Percentiles rank a stretch among this genome's conserved stretches.
Evolutionary conservation across 768 basidiomycete genomes (phyloP).

Genomic region (Rossbeevera mucosa): DNA sequence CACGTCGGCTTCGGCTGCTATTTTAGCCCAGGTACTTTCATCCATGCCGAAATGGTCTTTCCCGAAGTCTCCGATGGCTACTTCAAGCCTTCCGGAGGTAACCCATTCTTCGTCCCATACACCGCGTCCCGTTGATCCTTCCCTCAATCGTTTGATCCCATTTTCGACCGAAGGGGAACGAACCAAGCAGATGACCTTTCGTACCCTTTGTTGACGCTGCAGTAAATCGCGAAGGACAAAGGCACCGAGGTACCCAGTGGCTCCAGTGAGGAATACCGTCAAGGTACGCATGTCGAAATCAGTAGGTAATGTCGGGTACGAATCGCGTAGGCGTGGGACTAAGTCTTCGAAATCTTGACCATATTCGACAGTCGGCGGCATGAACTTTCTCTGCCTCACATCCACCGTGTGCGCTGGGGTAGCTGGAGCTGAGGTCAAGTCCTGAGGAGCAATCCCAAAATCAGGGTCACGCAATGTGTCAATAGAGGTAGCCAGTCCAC

Average conservation of each 20-base stretch:
- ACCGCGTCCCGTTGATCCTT: slow-evolving; percentile 70
- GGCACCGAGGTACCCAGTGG: slow-evolving; percentile 94
- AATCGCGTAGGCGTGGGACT: slow-evolving; percentile 48
- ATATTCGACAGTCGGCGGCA: slow-evolving; percentile 54
- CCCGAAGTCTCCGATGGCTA: slow-evolving; percentile 80
- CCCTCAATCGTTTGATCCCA: slow-evolving; percentile 65
- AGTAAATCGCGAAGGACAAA: slow-evolving; percentile 85
- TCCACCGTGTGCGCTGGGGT: slow-evolving; percentile 13
- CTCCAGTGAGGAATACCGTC: slow-evolving; percentile 92
- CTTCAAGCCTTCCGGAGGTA: slow-evolving; percentile 59
- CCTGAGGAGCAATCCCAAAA: slow-evolving; percentile 58
- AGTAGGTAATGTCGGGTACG: slow-evolving; percentile 59
- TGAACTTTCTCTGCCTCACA: slow-evolving; percentile 15
- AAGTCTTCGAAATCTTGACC: slow-evolving; percentile 72
- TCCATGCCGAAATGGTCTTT: slow-evolving; percentile 70
- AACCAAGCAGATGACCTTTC: slow-evolving; percentile 90
- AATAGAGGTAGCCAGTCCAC: slow-evolving; percentile 68
- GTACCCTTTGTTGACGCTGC: slow-evolving; percentile 52
- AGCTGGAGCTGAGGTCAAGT: slow-evolving; percentile 15
- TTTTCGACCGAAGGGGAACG: slow-evolving; percentile 60
- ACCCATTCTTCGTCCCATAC: slow-evolving; percentile 91
- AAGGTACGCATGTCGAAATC: slow-evolving; percentile 51
- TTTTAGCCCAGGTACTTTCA: slow-evolving; percentile 55
- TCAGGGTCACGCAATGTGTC: slow-evolving; percentile 75
- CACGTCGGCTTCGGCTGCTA: slow-evolving; percentile 72